Conservation (phyloP, 345 rosid genomes). For the Theobroma cacao region DNA sequence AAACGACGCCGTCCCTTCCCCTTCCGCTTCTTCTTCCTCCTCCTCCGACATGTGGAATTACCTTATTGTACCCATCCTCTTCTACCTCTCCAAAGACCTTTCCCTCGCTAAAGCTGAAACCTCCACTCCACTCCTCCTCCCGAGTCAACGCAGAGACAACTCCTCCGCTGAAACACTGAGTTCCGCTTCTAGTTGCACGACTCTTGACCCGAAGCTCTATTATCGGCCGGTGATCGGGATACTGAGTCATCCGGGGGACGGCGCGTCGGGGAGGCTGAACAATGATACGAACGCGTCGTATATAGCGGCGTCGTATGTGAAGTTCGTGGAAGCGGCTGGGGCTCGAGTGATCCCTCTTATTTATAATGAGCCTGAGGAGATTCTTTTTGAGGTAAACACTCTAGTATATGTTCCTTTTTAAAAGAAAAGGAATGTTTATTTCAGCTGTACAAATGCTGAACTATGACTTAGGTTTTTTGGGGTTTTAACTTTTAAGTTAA, state of each 20-base stretch:
- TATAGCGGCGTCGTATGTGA: slow-evolving; percentile 85
- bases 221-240: slow-evolving; percentile 85
- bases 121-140: slow-evolving; percentile 37
- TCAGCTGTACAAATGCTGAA: background rate
- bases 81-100: slow-evolving; percentile 49
- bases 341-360: slow-evolving; percentile 89
- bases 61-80: slow-evolving; percentile 43
- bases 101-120: slow-evolving; percentile 32
- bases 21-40: slow-evolving; percentile 8
- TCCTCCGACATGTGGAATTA: slow-evolving; percentile 39
- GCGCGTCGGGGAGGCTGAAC: slow-evolving; percentile 76
- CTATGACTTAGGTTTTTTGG: background rate
- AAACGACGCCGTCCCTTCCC: slow-evolving; percentile 30
- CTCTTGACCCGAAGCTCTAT: slow-evolving; percentile 51
- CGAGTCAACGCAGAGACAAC: slow-evolving; percentile 31
- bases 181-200: slow-evolving; percentile 36
- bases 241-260: slow-evolving; percentile 83
- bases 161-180: background rate
- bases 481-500: background rate
- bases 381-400: slow-evolving; percentile 54
- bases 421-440: background rate
- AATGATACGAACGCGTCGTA: slow-evolving; percentile 52
- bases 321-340: slow-evolving; percentile 88
- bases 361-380: slow-evolving; percentile 62
- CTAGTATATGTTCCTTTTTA: background rate